Percentiles rank a stretch among this genome's conserved stretches.
Conservation (phyloP, 148 eudicot species). For the Chenopodium formosanum region DNA sequence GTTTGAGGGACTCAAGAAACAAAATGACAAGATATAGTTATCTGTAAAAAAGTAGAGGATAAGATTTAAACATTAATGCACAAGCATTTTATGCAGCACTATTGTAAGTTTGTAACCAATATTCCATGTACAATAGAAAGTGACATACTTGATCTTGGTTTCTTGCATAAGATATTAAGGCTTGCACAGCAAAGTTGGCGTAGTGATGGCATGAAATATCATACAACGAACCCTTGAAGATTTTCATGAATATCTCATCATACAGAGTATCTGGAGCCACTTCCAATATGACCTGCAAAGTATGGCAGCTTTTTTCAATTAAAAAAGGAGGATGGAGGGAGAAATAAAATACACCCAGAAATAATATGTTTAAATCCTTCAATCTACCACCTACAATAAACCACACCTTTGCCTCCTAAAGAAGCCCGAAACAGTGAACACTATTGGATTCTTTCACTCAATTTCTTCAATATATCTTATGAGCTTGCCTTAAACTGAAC, state of each 20-base stretch:
- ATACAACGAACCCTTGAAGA: conserved; percentile 66
- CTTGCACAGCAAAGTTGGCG: conserved; percentile 86
- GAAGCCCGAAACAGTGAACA: background rate
- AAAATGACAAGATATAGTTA: background rate
- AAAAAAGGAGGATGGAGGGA: background rate
- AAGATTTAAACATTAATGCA: background rate
- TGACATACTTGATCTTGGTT: conserved; percentile 64
- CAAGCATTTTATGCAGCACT: background rate
- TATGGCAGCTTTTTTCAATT: conserved; percentile 17
- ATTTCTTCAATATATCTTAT: background rate
- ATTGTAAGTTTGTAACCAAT: background rate
- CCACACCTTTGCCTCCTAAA: background rate
- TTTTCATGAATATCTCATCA: conserved; percentile 54
- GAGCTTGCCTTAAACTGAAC: background rate
- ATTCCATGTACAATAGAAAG: background rate
- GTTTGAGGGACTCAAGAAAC: background rate
- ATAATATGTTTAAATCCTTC: background rate
- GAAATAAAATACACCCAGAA: background rate
- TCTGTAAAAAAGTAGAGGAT: too few relatives aligned
- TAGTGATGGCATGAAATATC: conserved; percentile 59
- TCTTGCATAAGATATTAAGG: conserved; percentile 80
- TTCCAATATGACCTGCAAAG: conserved; percentile 81
- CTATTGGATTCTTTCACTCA: background rate
- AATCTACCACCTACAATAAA: background rate
- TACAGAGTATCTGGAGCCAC: conserved; percentile 78